phyloP scores from a whole-genome alignment of 2,329 filamentous ascomycete species.

The Pseudopithomyces chartarum region DNA sequence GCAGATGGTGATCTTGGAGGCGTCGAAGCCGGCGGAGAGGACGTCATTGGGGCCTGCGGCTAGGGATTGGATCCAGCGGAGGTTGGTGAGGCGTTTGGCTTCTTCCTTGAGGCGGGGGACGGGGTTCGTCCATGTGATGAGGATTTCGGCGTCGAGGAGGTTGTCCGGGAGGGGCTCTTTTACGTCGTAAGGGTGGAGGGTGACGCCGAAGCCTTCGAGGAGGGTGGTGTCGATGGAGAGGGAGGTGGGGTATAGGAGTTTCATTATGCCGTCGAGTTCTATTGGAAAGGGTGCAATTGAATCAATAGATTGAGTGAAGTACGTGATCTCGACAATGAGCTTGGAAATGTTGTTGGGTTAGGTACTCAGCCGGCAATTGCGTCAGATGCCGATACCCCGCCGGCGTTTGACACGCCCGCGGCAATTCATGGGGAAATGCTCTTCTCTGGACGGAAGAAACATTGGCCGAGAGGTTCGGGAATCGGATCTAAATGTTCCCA shows the following conservation, averaged over 20 bases:
- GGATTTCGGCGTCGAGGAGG: conserved; percentile 63
- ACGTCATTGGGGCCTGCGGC: conserved; percentile 71
- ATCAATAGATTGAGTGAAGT: background rate
- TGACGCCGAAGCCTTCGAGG: conserved; percentile 63
- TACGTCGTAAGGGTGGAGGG: conserved; percentile 65
- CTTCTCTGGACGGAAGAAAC: background rate
- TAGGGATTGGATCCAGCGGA: conserved; percentile 70
- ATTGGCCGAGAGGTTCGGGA: background rate
- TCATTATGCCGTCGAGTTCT: conserved; percentile 34
- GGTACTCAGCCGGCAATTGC: background rate
- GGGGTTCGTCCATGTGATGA: conserved; percentile 67
- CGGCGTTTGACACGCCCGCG: conserved; percentile 7
- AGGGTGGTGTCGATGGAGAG: conserved; percentile 60
- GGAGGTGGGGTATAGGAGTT: conserved; percentile 70
- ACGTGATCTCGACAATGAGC: background rate
- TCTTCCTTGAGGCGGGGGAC: conserved; percentile 64
- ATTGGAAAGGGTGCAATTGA: background rate
- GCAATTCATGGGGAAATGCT: background rate
- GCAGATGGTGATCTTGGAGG: conserved; percentile 56
- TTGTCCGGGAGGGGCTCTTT: conserved; percentile 61
- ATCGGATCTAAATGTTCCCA: background rate
- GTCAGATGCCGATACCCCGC: conserved; percentile 8
- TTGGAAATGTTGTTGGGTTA: background rate
- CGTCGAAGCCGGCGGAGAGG: conserved; percentile 64
- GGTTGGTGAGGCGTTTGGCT: conserved; percentile 58